phyloP scores from a whole-genome alignment of 192 early-diverging fungal genomes.

The Coemansia sp. region DNA sequence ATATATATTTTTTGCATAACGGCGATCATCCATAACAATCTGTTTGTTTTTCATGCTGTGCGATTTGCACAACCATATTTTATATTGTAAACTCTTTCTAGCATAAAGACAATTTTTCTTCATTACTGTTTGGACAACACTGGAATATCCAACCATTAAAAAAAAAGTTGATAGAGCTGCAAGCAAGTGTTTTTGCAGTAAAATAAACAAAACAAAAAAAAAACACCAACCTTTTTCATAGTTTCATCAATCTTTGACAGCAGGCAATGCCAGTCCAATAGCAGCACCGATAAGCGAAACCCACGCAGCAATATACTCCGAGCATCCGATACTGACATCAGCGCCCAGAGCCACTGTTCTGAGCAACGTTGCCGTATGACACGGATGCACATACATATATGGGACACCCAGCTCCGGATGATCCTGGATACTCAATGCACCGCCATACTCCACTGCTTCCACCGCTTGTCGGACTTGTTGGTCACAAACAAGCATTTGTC shows the following conservation, averaged over 20 bases:
- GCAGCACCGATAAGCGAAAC: slow-evolving; percentile 40
- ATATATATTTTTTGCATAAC: background rate
- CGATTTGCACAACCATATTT: background rate
- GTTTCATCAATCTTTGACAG: background rate
- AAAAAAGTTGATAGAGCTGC: background rate
- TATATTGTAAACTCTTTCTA: background rate
- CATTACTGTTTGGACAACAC: too few species aligned
- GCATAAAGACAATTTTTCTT: background rate
- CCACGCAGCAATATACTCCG: slow-evolving; percentile 40
- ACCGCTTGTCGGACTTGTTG: slow-evolving; percentile 22
- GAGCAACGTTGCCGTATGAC: slow-evolving; percentile 49
- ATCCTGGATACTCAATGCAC: slow-evolving; percentile 49
- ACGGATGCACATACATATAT: slow-evolving; percentile 49
- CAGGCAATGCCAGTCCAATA: slow-evolving; percentile 37
- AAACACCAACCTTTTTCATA: background rate
- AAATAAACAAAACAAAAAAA: background rate
- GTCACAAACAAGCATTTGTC: slow-evolving; percentile 23
- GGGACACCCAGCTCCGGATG: slow-evolving; percentile 41
- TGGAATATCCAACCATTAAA: background rate
- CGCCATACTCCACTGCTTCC: slow-evolving; percentile 49
- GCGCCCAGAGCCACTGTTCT: slow-evolving; percentile 13
- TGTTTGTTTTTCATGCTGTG: background rate
- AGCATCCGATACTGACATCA: slow-evolving; percentile 3
- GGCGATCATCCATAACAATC: background rate
- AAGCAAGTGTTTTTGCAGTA: background rate